Evolutionary conservation across 2,329 filamentous ascomycete genomes (phyloP), one percentile per base, ranked within the genome.

Genomic region (Calonectria henricotiae): DNA sequence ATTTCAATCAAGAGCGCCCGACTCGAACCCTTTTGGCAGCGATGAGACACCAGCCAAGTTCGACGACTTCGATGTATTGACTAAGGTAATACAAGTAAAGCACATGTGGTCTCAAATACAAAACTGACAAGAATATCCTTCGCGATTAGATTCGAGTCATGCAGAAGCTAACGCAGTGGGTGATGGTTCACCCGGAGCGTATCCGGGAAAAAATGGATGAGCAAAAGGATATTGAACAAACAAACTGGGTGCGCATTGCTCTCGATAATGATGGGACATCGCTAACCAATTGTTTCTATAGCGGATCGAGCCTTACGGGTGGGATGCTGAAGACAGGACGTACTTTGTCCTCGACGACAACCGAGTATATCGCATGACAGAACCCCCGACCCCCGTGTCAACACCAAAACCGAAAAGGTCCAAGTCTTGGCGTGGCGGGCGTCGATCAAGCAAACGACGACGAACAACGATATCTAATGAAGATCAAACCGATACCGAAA

Each of bases 321-420:
- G 94, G 91, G 96, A 99, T 81, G 88, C 90, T 25, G 88, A 98
- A 55, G 95, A 97, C 73, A 92, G 94, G 43, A 91, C 91, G 41
- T 97, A 98, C 80, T 97, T 93, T 78, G 92, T 98, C 3, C 88
- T 99, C 4, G 96, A 98, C 77, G 96, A 99, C 80, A 97, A 98
- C 77, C 90, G 96, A 72, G 86, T 99, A 47, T 99, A 99, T 81
- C 93, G 95, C 67, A 88, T 93, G 71, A 94, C 93, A n/a, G 94
- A 97, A 70, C 88, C 92, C 30, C 89, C 90, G 7, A 83, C 87
- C 6, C 83, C 86, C n/a, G 81, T 86, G 3, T 85, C 87, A n/a
- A 92, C 92, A 79, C 85, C 89, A 75, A 93, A 91, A 77, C 89
- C 88, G 30, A 91, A 91, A 75, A 92, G 90, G 75, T 87, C 87